phyloP scores from a whole-genome alignment of 495 filamentous ascomycete genomes.

The Lichenothelia convexa region DNA sequence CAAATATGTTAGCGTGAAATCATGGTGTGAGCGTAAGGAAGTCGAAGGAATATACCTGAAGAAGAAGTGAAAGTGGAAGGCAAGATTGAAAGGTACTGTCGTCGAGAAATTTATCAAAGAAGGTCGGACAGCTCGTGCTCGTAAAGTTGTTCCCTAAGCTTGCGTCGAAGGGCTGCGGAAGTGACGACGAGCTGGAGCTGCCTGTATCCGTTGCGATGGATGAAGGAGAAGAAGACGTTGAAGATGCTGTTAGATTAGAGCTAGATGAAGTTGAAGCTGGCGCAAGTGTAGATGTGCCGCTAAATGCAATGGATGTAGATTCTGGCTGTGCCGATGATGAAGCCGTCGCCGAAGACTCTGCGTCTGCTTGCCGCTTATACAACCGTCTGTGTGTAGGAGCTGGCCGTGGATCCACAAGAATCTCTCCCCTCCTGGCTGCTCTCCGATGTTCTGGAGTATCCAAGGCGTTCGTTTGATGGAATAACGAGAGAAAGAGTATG shows the following conservation, averaged over 20 bases:
- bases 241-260: background rate
- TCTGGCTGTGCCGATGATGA: background rate
- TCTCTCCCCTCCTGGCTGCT: too few relatives aligned
- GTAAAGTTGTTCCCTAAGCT: constrained; percentile 53
- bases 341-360: background rate
- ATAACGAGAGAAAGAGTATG: too few relatives aligned
- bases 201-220: background rate
- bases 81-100: constrained; percentile 48
- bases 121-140: constrained; percentile 37
- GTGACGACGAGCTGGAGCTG: constrained; percentile 6
- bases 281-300: too few relatives aligned
- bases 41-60: constrained; percentile 31
- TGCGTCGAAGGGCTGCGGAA: constrained; percentile 58
- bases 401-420: too few relatives aligned
- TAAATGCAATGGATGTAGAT: too few relatives aligned
- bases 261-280: background rate
- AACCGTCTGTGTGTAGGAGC: too few relatives aligned
- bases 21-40: background rate
- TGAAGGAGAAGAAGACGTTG: background rate
- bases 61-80: constrained; percentile 54
- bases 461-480: too few relatives aligned
- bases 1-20: constrained; percentile 10
- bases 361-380: constrained; percentile 2
- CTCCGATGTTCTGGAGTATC: too few relatives aligned
- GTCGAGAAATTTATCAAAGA: constrained; percentile 47